phyloP scores from a whole-genome alignment of 441 rosid genomes.

The Raphanus hybrid region DNA sequence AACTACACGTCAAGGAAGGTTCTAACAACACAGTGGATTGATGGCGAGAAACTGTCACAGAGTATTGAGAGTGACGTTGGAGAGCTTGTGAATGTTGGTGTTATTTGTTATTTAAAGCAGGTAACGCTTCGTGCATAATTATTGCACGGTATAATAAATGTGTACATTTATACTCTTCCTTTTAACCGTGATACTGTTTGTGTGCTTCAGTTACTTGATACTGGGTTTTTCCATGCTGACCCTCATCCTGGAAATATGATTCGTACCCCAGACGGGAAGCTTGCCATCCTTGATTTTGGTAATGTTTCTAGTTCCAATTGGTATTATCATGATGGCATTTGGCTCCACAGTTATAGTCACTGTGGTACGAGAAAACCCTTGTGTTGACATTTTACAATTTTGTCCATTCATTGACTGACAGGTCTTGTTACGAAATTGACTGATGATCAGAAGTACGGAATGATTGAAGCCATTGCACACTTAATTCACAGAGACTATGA shows the following conservation, averaged over 20 bases:
- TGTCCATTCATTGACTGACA: constrained; percentile 17
- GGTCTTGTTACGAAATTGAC: constrained; percentile 93
- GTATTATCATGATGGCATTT: neutral
- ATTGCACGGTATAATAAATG: neutral
- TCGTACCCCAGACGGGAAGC: constrained; percentile 98
- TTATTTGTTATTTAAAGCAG: constrained; percentile 98
- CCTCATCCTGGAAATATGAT: constrained; percentile 99
- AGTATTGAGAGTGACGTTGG: constrained; percentile 98
- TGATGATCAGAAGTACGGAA: constrained; percentile 97
- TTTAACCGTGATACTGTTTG: constrained; percentile 6
- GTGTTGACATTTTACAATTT: constrained; percentile 22
- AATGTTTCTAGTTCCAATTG: constrained; percentile 29
- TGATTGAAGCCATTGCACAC: constrained; percentile 98
- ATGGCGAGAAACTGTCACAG: constrained; percentile 94
- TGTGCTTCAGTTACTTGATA: constrained; percentile 84
- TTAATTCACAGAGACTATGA: constrained; percentile 92
- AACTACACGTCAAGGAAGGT: constrained; percentile 92
- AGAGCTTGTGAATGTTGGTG: constrained; percentile 94
- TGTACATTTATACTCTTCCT: neutral
- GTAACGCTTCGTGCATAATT: constrained; percentile 44
- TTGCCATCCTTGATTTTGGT: constrained; percentile 98
- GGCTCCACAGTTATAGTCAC: neutral
- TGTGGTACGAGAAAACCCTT: neutral
- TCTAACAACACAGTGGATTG: constrained; percentile 91
- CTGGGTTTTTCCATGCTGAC: constrained; percentile 73